These are phyloP conservation scores for Botrytis sinoallii DNA, from an alignment of 2,329 filamentous ascomycete species.

Conservation along the genomic window DNA sequence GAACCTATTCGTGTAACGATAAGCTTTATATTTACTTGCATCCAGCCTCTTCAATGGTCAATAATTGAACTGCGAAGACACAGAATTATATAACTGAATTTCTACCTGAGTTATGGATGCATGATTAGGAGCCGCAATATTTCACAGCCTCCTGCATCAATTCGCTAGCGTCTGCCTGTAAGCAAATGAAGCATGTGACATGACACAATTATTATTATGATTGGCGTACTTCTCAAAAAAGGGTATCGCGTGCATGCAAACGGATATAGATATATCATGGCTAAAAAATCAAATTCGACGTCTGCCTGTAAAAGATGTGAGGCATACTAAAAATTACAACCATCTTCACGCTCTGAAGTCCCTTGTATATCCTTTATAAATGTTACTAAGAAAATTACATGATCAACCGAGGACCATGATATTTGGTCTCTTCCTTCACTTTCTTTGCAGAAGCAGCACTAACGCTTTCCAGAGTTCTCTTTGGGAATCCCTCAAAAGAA, in stretches of 20 bases:
- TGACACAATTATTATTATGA: neutral
- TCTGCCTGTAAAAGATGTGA: neutral
- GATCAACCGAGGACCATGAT: constrained; percentile 50
- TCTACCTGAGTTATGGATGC: neutral
- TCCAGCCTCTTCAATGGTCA: neutral
- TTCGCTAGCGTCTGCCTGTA: too few relatives aligned
- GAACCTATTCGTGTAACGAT: neutral
- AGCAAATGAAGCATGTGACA: neutral
- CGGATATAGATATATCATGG: neutral
- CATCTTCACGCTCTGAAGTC: neutral
- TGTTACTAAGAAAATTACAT: constrained; percentile 40
- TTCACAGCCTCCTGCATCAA: neutral
- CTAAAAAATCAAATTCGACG: neutral
- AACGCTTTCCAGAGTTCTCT: constrained; percentile 42
- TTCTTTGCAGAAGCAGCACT: constrained; percentile 25
- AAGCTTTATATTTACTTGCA: neutral
- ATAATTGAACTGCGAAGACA: neutral
- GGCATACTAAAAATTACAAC: neutral
- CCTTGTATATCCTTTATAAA: neutral
- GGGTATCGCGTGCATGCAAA: neutral
- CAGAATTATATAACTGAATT: neutral
- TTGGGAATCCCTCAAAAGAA: constrained; percentile 64
- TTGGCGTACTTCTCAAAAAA: too few relatives aligned
- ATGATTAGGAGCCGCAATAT: neutral
- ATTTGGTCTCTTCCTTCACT: constrained; percentile 40